Conservation (phyloP, 2,329 filamentous ascomycete species). For the Talaromyces sp. region DNA sequence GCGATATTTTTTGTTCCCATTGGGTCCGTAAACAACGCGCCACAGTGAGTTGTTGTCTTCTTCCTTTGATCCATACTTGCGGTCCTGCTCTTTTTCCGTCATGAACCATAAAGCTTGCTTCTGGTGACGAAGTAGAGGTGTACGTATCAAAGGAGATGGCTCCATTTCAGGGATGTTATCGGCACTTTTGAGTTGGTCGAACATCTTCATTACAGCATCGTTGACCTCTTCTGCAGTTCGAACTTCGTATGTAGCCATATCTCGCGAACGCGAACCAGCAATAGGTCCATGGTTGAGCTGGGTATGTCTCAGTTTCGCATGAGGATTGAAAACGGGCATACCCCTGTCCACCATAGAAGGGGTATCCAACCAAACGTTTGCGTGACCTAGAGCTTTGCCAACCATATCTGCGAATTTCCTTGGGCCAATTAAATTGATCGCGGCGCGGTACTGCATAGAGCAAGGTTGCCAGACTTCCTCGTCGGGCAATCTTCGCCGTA, state of each 20-base stretch:
- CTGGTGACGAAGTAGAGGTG: slow-evolving; percentile 73
- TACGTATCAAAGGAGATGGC: slow-evolving; percentile 57
- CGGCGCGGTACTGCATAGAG: slow-evolving; percentile 59
- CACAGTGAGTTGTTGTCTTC: slow-evolving; percentile 69
- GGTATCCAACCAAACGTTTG: slow-evolving; percentile 61
- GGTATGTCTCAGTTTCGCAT: slow-evolving; percentile 49
- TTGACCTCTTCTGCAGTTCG: slow-evolving; percentile 82
- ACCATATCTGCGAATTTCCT: slow-evolving; percentile 60
- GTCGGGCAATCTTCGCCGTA: slow-evolving; percentile 57
- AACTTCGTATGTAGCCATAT: slow-evolving; percentile 34
- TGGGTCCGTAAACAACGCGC: slow-evolving; percentile 56
- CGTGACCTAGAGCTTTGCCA: slow-evolving; percentile 62
- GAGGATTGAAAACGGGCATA: slow-evolving; percentile 71
- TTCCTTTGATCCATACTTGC: slow-evolving; percentile 54
- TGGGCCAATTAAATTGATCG: slow-evolving; percentile 75
- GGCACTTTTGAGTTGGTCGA: slow-evolving; percentile 72
- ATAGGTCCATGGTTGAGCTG: slow-evolving; percentile 30
- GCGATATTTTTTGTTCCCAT: slow-evolving; percentile 60
- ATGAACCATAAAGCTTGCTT: slow-evolving; percentile 88
- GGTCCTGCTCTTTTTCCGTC: slow-evolving; percentile 66
- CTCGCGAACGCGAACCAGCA: slow-evolving; percentile 22
- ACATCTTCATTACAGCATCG: slow-evolving; percentile 77
- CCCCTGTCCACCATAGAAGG: slow-evolving; percentile 63
- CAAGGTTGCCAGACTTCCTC: slow-evolving; percentile 61
- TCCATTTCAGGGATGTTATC: slow-evolving; percentile 73